Percentiles rank a stretch among this genome's conserved stretches.
phyloP scores from a whole-genome alignment of 352 stramenopile genomes.

The Globisporangium acanthophoron region DNA sequence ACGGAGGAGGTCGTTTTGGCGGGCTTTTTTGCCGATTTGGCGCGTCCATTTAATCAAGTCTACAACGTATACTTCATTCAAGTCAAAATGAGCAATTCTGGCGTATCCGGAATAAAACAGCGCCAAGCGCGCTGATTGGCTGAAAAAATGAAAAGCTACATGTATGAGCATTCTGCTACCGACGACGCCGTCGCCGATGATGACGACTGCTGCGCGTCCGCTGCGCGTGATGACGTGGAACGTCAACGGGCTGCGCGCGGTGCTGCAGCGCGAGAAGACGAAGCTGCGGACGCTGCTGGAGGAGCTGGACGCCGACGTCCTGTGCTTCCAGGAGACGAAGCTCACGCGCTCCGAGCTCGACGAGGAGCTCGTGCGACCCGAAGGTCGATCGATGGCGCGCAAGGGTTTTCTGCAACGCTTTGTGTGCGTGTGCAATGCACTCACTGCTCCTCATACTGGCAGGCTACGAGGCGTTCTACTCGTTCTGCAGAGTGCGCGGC shows the following conservation, averaged over 20 bases:
- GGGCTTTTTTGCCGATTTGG: not conserved
- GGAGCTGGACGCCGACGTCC: slow-evolving; percentile 54
- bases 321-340: slow-evolving; percentile 87
- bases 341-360: slow-evolving; percentile 79
- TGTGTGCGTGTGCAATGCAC: not conserved
- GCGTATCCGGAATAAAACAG: too few relatives aligned
- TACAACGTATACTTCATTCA: too few relatives aligned
- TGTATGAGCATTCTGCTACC: too few relatives aligned
- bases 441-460: not conserved
- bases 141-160: not conserved
- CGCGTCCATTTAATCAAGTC: too few relatives aligned
- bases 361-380: slow-evolving; percentile 61
- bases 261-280: slow-evolving; percentile 55
- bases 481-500: slow-evolving; percentile 55
- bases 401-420: not conserved
- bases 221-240: slow-evolving; percentile 81
- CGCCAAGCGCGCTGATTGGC: not conserved
- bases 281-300: slow-evolving; percentile 47
- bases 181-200: not conserved
- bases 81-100: too few relatives aligned
- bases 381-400: slow-evolving; percentile 19
- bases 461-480: slow-evolving; percentile 84
- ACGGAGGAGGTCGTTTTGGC: not conserved
- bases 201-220: slow-evolving; percentile 8
- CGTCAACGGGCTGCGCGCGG: slow-evolving; percentile 77